Evolutionary conservation across 163 green algal genomes (phyloP).

Genomic region (Smithsoniella earleae): DNA sequence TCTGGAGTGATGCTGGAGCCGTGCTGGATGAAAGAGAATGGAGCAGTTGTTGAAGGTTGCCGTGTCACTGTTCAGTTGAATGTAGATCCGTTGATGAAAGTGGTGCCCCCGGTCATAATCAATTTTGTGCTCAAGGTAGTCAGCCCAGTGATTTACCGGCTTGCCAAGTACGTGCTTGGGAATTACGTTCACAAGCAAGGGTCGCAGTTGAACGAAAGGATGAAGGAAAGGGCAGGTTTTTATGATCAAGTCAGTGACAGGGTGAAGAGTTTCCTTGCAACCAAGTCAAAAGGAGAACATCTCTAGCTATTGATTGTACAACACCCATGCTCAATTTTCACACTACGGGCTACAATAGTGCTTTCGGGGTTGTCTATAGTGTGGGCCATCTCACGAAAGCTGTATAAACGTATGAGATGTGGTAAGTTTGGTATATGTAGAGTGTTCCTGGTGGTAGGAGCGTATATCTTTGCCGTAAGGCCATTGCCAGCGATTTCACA

Average conservation of each 20-base stretch:
- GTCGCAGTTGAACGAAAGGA: neutral
- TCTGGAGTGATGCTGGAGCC: constrained; percentile 8
- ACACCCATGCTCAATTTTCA: too few species aligned
- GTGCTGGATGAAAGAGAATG: constrained; percentile 9
- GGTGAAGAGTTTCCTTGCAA: neutral
- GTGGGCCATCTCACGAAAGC: too few species aligned
- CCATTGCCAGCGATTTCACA: too few species aligned
- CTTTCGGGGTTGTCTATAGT: too few species aligned
- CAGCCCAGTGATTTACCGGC: neutral
- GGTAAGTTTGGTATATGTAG: too few species aligned
- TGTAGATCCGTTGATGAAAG: neutral
- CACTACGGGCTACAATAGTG: too few species aligned
- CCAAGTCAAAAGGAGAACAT: too few species aligned
- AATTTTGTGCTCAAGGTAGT: neutral
- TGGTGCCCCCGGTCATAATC: neutral
- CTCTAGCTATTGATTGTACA: too few species aligned
- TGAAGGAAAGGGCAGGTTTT: neutral
- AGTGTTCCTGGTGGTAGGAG: too few species aligned
- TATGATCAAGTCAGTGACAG: neutral
- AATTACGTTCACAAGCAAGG: neutral
- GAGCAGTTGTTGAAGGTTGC: neutral
- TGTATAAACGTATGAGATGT: too few species aligned
- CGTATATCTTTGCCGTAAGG: too few species aligned
- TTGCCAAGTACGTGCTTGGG: neutral
- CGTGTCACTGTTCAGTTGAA: constrained; percentile 2